A percentile compares a stretch with the other conserved stretches of the same genome.
Conservation (phyloP, 2,329 filamentous ascomycete species). For the Diaporthe nobilis region DNA sequence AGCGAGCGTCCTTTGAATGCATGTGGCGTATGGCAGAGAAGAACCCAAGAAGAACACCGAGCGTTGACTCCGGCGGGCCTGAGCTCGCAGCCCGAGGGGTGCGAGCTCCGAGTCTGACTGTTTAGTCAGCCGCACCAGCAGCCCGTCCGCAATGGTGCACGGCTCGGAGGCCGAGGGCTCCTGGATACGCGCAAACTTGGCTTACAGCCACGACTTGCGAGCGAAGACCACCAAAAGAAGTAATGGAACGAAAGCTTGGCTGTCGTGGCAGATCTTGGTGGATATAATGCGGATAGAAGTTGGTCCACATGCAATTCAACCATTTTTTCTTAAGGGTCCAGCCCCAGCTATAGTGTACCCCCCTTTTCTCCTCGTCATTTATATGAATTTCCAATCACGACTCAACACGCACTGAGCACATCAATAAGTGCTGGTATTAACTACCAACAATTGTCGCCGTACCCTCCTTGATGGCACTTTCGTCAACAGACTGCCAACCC, state of each 20-base stretch:
- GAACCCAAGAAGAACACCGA: constrained; percentile 8
- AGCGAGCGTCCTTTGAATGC: background rate
- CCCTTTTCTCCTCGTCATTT: background rate
- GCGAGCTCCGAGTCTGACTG: background rate
- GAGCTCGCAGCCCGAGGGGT: constrained; percentile 15
- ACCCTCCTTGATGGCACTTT: no score
- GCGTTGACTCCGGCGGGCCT: background rate
- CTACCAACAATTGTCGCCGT: background rate
- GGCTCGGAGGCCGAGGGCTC: constrained; percentile 26
- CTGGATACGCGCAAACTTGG: background rate
- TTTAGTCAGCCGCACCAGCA: constrained; percentile 1
- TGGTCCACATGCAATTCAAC: constrained; percentile 3
- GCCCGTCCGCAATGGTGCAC: background rate
- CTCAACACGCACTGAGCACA: background rate
- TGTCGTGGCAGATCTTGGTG: background rate
- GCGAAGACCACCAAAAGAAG: background rate
- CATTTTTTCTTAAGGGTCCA: background rate
- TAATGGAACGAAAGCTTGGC: background rate
- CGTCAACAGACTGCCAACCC: background rate
- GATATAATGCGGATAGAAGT: constrained; percentile 5
- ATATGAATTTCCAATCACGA: background rate
- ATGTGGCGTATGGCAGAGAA: constrained; percentile 2
- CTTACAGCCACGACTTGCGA: constrained; percentile 5
- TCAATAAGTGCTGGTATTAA: background rate
- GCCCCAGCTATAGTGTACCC: background rate